Evolutionary conservation across 192 early-diverging fungal genomes (phyloP), one percentile per base, ranked within the genome.

Genomic region (Mycoemilia scoparia): DNA sequence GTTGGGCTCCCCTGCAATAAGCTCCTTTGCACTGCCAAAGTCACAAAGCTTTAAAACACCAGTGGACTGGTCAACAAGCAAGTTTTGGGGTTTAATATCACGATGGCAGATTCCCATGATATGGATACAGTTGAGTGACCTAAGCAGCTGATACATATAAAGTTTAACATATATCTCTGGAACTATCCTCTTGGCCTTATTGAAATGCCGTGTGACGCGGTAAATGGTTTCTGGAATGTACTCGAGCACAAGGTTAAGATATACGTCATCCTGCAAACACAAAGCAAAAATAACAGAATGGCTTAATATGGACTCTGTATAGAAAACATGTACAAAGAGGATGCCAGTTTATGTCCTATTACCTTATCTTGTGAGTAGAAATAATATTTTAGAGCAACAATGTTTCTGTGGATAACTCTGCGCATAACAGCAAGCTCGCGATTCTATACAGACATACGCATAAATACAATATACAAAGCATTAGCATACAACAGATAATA

Each of bases 31-130:
- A 45, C 80, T 82, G 57, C 93, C 93, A 66, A 98, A 98, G 59
- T 98, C 93, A 54, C 90, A 96, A 32, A 98, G 67, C 50, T 96
- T 98, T 30, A 98, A 66, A 36, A 96, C 74, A n/a, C 90, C 88
- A 7, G 73, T 79, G 10, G 68, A 39, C 36, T 84, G 83, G 53
- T 96, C 81, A 25, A 98, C 65, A 34, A 98, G 68, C 57, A 98
- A 58, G 55, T 98, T 98, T 60, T 96, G 93, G 36, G 93, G 93
- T 64, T 98, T 98, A 52, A 98, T 96, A 57, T 98, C 93, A 41
- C 93, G 77, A 49, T 98, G 93, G 65, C 93, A 98, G 46, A 98
- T 95, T 16, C 91, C 93, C 31, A 91, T 64, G 25, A 83, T 75
- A 57, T 98, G 93, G 52, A 87, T 87, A 54, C 93, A 98, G 31